Evolutionary conservation across 2,329 filamentous ascomycete species (phyloP).

Genomic region (Colletotrichum gigasporum): DNA sequence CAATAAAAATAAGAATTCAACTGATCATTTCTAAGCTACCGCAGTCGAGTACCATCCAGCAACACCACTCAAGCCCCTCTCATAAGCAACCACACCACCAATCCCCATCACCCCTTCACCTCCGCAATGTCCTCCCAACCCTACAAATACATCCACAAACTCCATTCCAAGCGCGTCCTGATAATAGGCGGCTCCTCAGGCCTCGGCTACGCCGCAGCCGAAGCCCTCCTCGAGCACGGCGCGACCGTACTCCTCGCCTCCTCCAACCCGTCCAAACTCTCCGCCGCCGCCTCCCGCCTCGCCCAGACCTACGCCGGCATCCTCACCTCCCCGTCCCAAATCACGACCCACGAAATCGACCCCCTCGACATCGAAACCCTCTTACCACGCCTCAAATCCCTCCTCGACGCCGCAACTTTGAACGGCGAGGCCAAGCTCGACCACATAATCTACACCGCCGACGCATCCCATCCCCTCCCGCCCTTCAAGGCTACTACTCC

Average conservation of each 20-base stretch:
- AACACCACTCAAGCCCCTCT: background rate
- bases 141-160: constrained; percentile 7
- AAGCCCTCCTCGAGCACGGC: background rate
- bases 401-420: background rate
- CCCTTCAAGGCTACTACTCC: background rate
- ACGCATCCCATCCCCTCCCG: background rate
- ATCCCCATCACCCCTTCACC: background rate
- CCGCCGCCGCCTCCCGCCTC: background rate
- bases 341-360: background rate
- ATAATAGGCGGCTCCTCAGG: constrained; percentile 17
- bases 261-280: constrained; percentile 6
- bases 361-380: constrained; percentile 7
- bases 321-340: background rate
- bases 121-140: background rate
- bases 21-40: no score
- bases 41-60: no score
- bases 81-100: background rate
- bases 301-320: background rate
- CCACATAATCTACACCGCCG: constrained; percentile 23
- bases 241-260: background rate
- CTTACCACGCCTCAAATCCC: background rate
- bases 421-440: background rate
- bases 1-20: background rate
- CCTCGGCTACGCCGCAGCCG: constrained; percentile 13
- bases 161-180: background rate